These are phyloP conservation scores for Gossypium turneri DNA, from an alignment of 345 rosid species.

Conservation along the genomic window DNA sequence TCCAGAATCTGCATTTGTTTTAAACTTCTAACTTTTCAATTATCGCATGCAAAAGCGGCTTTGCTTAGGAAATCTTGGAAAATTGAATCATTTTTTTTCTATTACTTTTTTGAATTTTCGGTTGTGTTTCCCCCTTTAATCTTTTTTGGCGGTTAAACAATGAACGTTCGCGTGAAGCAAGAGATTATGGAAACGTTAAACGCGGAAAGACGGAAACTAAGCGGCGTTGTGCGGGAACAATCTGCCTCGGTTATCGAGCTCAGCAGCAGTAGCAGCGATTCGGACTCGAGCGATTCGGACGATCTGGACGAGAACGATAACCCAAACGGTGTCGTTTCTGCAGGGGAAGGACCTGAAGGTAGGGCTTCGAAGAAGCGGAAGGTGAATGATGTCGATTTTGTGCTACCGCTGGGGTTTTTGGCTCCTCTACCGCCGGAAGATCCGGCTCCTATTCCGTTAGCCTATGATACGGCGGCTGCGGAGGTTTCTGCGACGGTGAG, in stretches of 20 bases:
- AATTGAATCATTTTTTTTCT: neutral
- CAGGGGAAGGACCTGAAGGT: constrained; percentile 15
- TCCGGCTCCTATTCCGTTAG: constrained; percentile 6
- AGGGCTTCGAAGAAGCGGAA: constrained; percentile 22
- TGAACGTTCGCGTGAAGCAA: constrained; percentile 45
- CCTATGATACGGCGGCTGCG: neutral
- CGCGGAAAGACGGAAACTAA: constrained; percentile 7
- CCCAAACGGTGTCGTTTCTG: neutral
- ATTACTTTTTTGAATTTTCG: neutral
- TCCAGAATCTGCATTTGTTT: neutral
- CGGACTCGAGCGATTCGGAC: constrained; percentile 42
- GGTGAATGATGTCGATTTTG: constrained; percentile 26
- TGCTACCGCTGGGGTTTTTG: constrained; percentile 46
- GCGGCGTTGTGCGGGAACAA: constrained; percentile 10
- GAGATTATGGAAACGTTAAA: constrained; percentile 31
- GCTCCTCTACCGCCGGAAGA: constrained; percentile 33
- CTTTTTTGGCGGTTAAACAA: neutral
- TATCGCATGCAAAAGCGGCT: no score
- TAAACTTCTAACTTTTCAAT: no score
- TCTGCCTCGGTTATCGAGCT: constrained; percentile 48
- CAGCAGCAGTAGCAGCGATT: constrained; percentile 52
- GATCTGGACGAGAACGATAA: constrained; percentile 2
- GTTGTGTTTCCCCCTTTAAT: no score
- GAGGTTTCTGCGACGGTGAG: constrained; percentile 5
- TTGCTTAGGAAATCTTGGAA: no score